phyloP scores from a whole-genome alignment of 2,329 filamentous ascomycete species.

The Fusarium secorum region DNA sequence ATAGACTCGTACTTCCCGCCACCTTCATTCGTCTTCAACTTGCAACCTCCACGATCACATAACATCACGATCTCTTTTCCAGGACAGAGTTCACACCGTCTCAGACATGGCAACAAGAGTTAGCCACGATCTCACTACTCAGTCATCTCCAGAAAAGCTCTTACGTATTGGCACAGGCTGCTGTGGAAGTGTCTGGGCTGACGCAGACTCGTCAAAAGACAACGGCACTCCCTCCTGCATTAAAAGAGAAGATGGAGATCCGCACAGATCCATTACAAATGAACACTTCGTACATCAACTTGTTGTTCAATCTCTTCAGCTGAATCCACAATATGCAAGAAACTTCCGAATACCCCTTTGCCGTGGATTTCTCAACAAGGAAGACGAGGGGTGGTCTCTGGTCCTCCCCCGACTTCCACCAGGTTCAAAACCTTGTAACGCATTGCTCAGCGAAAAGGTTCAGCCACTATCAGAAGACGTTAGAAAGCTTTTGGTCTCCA shows the following conservation, averaged over 20 bases:
- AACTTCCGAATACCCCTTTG: conserved; percentile 1
- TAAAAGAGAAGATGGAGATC: conserved; percentile 26
- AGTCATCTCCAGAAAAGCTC: conserved; percentile 20
- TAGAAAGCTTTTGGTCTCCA: conserved; percentile 28
- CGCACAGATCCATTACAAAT: conserved; percentile 19
- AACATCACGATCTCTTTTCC: too few species aligned
- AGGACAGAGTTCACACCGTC: background rate
- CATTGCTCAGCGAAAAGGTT: conserved; percentile 44
- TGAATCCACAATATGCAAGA: background rate
- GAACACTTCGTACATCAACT: conserved; percentile 27
- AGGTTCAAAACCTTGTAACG: conserved; percentile 36
- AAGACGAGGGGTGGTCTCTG: conserved; percentile 15
- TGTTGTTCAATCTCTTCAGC: background rate
- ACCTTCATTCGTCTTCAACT: background rate
- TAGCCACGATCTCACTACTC: background rate
- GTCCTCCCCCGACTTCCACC: conserved; percentile 34
- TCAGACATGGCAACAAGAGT: background rate
- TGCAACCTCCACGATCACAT: background rate
- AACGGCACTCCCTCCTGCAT: conserved; percentile 12
- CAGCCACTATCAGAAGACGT: conserved; percentile 20
- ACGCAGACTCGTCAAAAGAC: background rate
- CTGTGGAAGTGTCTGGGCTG: conserved; percentile 29
- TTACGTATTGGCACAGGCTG: conserved; percentile 16
- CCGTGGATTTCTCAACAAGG: background rate
- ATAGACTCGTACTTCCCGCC: background rate